A percentile compares a stretch with the other conserved stretches of the same genome.
phyloP scores from a whole-genome alignment of 306 rosid genomes.

The Phaseolus lunatus region DNA sequence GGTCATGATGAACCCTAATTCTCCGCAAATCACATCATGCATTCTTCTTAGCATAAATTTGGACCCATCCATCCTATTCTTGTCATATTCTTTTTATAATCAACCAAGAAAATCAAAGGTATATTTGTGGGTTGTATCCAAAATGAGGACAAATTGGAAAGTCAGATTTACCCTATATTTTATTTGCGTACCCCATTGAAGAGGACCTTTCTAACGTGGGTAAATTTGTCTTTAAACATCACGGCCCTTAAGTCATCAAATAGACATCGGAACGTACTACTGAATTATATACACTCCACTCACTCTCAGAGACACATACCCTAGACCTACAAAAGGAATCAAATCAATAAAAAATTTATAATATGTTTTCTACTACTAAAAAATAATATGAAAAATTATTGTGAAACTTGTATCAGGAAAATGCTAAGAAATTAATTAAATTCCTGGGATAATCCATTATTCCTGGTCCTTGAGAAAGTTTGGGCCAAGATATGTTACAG shows the following conservation, averaged over 20 bases:
- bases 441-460: constrained; percentile 14
- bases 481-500: constrained; percentile 13
- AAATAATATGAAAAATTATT: neutral
- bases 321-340: constrained; percentile 7
- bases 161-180: constrained; percentile 46
- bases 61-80: constrained; percentile 51
- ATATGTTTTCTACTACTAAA: neutral
- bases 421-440: neutral
- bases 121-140: constrained; percentile 49
- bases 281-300: constrained; percentile 38
- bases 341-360: neutral
- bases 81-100: constrained; percentile 54
- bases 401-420: neutral
- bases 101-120: constrained; percentile 47
- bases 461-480: constrained; percentile 4
- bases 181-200: neutral
- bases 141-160: constrained; percentile 33
- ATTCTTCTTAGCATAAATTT: constrained; percentile 47
- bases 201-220: constrained; percentile 26
- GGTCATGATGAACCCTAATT: constrained; percentile 63
- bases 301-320: neutral
- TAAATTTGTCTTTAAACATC: constrained; percentile 45
- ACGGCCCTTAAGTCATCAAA: constrained; percentile 4
- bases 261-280: constrained; percentile 25
- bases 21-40: constrained; percentile 61